Conservation (phyloP, 495 filamentous ascomycete species). For the Geoglossum glabrum region DNA sequence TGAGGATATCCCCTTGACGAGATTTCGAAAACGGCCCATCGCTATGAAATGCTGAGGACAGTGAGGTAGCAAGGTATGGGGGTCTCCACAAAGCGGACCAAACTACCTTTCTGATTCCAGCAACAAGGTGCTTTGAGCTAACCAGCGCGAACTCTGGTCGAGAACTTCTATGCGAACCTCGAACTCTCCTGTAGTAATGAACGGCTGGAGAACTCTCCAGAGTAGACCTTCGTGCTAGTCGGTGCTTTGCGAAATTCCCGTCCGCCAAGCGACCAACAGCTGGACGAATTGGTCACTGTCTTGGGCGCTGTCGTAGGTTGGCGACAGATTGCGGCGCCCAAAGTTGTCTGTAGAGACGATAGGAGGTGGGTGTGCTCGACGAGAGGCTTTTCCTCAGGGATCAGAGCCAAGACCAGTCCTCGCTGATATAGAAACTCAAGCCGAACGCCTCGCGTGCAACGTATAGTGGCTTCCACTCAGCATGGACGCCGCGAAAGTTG, state of each 20-base stretch:
- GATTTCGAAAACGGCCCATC: conserved; percentile 45
- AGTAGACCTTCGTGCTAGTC: background rate
- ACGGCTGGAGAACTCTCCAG: background rate
- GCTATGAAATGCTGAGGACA: background rate
- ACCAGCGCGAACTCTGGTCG: background rate
- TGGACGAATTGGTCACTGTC: background rate
- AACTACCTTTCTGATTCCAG: background rate
- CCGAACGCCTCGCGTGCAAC: background rate
- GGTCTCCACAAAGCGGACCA: background rate
- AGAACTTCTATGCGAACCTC: background rate
- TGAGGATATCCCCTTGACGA: conserved; percentile 43
- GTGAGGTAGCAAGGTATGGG: background rate
- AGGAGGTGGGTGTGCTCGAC: background rate
- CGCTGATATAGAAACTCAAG: background rate
- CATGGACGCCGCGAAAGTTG: background rate
- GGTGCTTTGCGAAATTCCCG: background rate
- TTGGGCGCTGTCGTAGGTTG: background rate
- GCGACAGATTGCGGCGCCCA: background rate
- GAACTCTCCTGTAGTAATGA: background rate
- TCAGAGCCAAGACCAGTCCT: background rate
- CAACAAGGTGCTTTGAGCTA: background rate
- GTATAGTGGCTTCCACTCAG: background rate
- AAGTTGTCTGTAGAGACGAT: background rate
- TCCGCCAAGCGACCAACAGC: background rate
- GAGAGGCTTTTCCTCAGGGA: background rate